Evolutionary conservation across 2,329 filamentous ascomycete genomes (phyloP).

Genomic region (Botryotinia globosa): DNA sequence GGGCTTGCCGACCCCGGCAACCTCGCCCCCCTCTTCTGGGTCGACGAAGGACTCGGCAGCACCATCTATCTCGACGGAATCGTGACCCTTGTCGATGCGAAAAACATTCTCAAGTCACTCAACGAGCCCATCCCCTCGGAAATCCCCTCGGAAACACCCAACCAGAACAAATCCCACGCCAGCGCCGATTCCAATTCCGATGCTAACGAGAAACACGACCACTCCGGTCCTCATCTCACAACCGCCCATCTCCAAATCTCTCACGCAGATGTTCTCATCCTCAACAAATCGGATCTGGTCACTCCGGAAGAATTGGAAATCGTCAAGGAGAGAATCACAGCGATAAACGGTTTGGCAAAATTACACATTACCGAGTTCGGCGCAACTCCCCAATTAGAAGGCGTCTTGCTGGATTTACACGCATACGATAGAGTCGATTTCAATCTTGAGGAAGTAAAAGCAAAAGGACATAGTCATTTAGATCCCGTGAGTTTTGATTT

Average conservation of each 20-base stretch:
- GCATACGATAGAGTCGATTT: slow-evolving; percentile 86
- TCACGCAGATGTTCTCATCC: slow-evolving; percentile 89
- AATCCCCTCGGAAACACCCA: slow-evolving; percentile 44
- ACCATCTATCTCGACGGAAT: slow-evolving; percentile 97
- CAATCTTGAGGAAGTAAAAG: slow-evolving; percentile 64
- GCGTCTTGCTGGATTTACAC: slow-evolving; percentile 82
- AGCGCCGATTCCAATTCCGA: slow-evolving; percentile 42
- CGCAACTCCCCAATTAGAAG: slow-evolving; percentile 76
- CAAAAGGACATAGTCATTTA: slow-evolving; percentile 83
- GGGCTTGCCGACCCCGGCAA: slow-evolving; percentile 94
- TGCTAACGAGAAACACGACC: slow-evolving; percentile 25
- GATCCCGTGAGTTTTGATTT: slow-evolving; percentile 63
- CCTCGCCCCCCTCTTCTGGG: slow-evolving; percentile 93
- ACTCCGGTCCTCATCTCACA: slow-evolving; percentile 69
- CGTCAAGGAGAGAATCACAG: slow-evolving; percentile 68
- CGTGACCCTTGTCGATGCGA: slow-evolving; percentile 91
- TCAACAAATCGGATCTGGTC: slow-evolving; percentile 92
- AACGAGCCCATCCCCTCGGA: slow-evolving; percentile 65
- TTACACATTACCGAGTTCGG: slow-evolving; percentile 80
- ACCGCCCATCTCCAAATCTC: slow-evolving; percentile 96
- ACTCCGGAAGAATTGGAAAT: slow-evolving; percentile 62
- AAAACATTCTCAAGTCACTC: slow-evolving; percentile 80
- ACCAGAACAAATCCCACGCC: slow-evolving; percentile 24
- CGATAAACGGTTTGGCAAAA: slow-evolving; percentile 87
- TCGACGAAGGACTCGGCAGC: slow-evolving; percentile 91